These are phyloP conservation scores for Pholiota adiposa DNA, from an alignment of 1,284 basidiomycete genomes.

Conservation along the genomic window DNA sequence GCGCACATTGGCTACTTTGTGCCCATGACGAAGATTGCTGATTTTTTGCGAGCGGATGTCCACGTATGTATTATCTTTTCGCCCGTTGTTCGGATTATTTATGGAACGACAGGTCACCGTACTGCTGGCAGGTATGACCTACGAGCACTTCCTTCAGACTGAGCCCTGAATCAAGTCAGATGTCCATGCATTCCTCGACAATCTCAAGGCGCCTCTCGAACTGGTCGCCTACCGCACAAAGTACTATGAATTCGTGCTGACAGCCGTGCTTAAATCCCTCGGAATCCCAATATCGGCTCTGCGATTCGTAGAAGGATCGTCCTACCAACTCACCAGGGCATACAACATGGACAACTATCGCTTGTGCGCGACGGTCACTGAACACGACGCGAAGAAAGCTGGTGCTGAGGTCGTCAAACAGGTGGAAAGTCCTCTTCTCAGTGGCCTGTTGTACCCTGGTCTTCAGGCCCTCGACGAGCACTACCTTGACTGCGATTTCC, in stretches of 20 bases:
- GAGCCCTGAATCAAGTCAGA: slow-evolving; percentile 51
- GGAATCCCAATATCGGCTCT: slow-evolving; percentile 90
- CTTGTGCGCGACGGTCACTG: slow-evolving; percentile 87
- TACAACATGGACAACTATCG: slow-evolving; percentile 97
- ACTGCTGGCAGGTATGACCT: slow-evolving; percentile 77
- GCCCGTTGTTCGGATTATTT: slow-evolving; percentile 4
- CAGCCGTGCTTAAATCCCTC: slow-evolving; percentile 85
- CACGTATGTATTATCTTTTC: slow-evolving; percentile 48
- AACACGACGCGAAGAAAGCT: slow-evolving; percentile 97
- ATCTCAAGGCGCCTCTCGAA: slow-evolving; percentile 96
- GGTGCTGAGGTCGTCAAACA: slow-evolving; percentile 99
- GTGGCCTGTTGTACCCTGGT: slow-evolving; percentile 94
- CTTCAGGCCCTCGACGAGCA: slow-evolving; percentile 97
- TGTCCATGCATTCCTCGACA: slow-evolving; percentile 97
- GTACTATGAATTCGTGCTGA: slow-evolving; percentile 89
- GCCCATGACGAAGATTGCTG: slow-evolving; percentile 93
- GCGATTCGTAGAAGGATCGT: slow-evolving; percentile 87
- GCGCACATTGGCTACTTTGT: slow-evolving; percentile 99
- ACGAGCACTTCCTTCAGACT: not conserved
- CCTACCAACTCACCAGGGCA: slow-evolving; percentile 89
- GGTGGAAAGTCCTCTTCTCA: slow-evolving; percentile 89
- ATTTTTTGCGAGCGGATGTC: slow-evolving; percentile 93
- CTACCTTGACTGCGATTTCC: slow-evolving; percentile 95
- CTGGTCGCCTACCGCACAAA: slow-evolving; percentile 88
- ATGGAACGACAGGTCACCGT: slow-evolving; percentile 72